A percentile compares a stretch with the other conserved stretches of the same genome.
Evolutionary conservation across 306 rosid species (phyloP).

Genomic region (Begonia masoniana): DNA sequence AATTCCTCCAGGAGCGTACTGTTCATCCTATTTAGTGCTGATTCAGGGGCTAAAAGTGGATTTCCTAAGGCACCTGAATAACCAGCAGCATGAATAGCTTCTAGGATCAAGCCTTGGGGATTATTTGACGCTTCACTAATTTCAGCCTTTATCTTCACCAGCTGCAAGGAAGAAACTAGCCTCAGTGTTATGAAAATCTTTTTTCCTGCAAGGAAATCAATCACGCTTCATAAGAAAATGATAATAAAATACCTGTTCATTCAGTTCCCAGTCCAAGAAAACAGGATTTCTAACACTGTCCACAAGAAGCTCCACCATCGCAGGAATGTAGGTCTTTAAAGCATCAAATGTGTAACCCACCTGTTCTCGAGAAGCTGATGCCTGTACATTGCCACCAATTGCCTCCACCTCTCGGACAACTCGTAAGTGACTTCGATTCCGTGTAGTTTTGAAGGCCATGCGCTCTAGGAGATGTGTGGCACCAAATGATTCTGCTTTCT

Average conservation of each 20-base stretch:
- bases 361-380: slow-evolving; percentile 86
- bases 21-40: slow-evolving; percentile 45
- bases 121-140: slow-evolving; percentile 60
- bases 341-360: slow-evolving; percentile 87
- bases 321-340: slow-evolving; percentile 76
- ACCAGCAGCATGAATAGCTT: slow-evolving; percentile 80
- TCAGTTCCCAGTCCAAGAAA: slow-evolving; percentile 93
- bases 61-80: slow-evolving; percentile 83
- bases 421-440: slow-evolving; percentile 74
- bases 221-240: background rate
- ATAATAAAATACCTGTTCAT: slow-evolving; percentile 55
- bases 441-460: slow-evolving; percentile 87
- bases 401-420: slow-evolving; percentile 91
- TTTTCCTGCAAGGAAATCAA: background rate
- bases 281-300: slow-evolving; percentile 70
- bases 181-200: slow-evolving; percentile 1
- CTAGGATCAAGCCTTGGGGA: slow-evolving; percentile 77
- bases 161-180: slow-evolving; percentile 23
- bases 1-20: slow-evolving; percentile 64
- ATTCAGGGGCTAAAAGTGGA: slow-evolving; percentile 69
- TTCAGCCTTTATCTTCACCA: slow-evolving; percentile 62
- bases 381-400: slow-evolving; percentile 79
- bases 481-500: slow-evolving; percentile 62
- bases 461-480: slow-evolving; percentile 70
- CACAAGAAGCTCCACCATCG: slow-evolving; percentile 85